Evolutionary conservation across 2,329 filamentous ascomycete genomes (phyloP), one percentile per base, ranked within the genome.

Genomic region (Cladophialophora psammophila): DNA sequence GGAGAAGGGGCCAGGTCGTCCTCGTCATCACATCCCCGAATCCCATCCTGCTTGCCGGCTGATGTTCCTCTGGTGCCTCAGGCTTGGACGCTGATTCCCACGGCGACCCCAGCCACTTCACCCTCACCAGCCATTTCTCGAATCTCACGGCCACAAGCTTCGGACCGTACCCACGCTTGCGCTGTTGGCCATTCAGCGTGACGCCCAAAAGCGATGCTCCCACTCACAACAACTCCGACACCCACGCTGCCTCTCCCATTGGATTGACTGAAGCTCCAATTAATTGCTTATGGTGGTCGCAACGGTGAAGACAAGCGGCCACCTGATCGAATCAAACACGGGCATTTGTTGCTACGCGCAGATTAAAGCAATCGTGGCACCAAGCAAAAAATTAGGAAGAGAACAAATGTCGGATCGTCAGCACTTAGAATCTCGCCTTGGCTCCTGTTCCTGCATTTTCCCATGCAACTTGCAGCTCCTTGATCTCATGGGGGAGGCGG

Each of bases 131-230:
- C 68, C 68, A 68, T 66, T 55, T 59, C 59, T 31, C 53, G 35
- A 55, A 52, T 64, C 56, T 50, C 54, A 42, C 60, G 59, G 35
- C 66, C 63, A 57, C 56, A 60, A 66, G 67, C 67, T 53, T 69
- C 68, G 68, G 68, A 63, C 68, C 68, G 68, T 65, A 65, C 68
- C 67, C 68, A 69, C 68, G 68, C 52, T 67, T 55, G 63, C 34
- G 62, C 68, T 60, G 68, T 68, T 66, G 65, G 32, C 54, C 36
- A 57, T 63, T 52, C 68, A 60, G 68, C 68, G 65, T 66, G 45
- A 70, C 65, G 65, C 65, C 68, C 53, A 60, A 61, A 61, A 48
- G 58, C 58, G 56, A 55, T 60, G 58, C 64, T 61, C 54, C 64
- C 67, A 65, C 36, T 64, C 52, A 63, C 58, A 60, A 36, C 38